A percentile compares a stretch with the other conserved stretches of the same genome.
Evolutionary conservation across 495 filamentous ascomycete species (phyloP).

Genomic region (Tuber aestivum): DNA sequence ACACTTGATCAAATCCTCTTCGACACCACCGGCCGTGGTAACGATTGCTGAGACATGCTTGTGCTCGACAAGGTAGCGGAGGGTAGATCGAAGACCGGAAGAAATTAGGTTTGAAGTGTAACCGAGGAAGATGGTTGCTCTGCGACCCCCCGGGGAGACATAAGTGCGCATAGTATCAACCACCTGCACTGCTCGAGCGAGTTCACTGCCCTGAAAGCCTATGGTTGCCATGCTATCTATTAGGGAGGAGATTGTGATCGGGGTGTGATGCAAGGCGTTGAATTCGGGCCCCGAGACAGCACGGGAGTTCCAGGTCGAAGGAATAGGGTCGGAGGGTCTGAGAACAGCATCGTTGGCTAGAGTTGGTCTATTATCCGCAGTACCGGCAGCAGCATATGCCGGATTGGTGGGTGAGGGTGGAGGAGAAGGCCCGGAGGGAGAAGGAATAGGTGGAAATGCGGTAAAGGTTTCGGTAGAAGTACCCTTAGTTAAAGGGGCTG

Average conservation of each 20-base stretch:
- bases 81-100: slow-evolving; percentile 80
- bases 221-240: slow-evolving; percentile 73
- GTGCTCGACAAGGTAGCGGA: slow-evolving; percentile 89
- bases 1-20: slow-evolving; percentile 98
- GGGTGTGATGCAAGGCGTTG: slow-evolving; percentile 63
- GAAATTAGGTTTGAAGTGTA: slow-evolving; percentile 97
- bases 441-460: background rate
- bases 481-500: background rate
- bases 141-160: slow-evolving; percentile 62
- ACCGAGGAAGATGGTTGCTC: slow-evolving; percentile 89
- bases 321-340: slow-evolving; percentile 77
- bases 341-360: slow-evolving; percentile 77
- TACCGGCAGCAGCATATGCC: background rate
- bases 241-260: slow-evolving; percentile 79
- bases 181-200: slow-evolving; percentile 76
- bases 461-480: background rate
- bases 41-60: slow-evolving; percentile 86
- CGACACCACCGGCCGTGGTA: slow-evolving; percentile 91
- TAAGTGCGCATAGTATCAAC: slow-evolving; percentile 91
- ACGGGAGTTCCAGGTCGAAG: slow-evolving; percentile 55
- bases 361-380: slow-evolving; percentile 49
- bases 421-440: background rate
- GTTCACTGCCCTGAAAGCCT: slow-evolving; percentile 86
- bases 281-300: slow-evolving; percentile 86
- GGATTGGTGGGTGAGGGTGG: background rate